Base-by-base conservation (phyloP, 2,329 filamentous ascomycete species). In the Pseudogymnoascus sp. region DNA sequence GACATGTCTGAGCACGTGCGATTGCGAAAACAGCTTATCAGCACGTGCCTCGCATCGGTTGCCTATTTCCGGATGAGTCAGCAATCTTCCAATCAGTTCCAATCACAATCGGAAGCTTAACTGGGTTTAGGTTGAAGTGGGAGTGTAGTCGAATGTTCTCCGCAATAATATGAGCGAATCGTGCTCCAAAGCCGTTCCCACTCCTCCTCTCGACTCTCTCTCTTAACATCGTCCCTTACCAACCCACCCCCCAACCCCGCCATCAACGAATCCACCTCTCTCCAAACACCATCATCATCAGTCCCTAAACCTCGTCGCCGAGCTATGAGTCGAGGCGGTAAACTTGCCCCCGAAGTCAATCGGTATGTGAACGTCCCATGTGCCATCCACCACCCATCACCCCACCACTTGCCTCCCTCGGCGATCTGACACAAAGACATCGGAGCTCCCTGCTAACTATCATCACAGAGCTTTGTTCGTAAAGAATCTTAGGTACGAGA, bases 281-380 rank as follows among this genome's bases (percentile, higher is more conserved):
- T 37, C 57, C 18, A 25, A 58, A 35, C 16, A 58, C 18, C 32
- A 38, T 39, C 57, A 58, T 58, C 43, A 58, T 58, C 57, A 58
- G 57, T 11, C 35, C 32, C 35, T 22, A 50, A 58, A 58, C 11
- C 32, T 58, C 62, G 63, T 69, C 71, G 70, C 70, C 82, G 85
- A 91, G 88, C 86, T 87, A 96, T 96, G 91, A 95, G 88, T 91
- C 89, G 90, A 81, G 87, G 86, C 81, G 88, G 87, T 80, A 97
- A 97, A 86, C 89, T 97, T 84, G 92, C 92, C 81, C 92, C 94
- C 79, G 94, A 99, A 89, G 92, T 97, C 81, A 97, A 97, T 83
- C 89, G 91, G 91, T 95, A 80, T 74, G 88, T 81, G 64, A 64
- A 39, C 43, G 60, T 62, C 50, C 37, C 32, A 60, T 59, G 22